Percentiles rank a stretch among this genome's conserved stretches.
Evolutionary conservation across 257 asterid genomes (phyloP).

Genomic region (Lithospermum erythrorhizon): DNA sequence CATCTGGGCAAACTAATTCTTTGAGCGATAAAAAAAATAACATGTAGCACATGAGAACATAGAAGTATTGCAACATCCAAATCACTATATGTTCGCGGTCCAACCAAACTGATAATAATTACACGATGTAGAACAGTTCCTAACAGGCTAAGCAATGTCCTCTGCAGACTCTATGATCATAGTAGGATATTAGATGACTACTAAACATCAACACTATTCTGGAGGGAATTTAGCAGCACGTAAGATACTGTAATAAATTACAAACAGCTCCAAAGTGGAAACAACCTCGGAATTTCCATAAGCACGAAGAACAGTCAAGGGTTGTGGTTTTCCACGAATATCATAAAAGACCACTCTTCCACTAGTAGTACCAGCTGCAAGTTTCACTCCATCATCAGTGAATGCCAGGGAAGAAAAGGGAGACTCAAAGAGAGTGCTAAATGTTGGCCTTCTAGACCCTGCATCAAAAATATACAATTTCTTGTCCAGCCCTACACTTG

Average conservation of each 20-base stretch:
- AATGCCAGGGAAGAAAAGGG: constrained; percentile 90
- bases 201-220: background rate
- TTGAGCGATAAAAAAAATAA: background rate
- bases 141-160: too few relatives aligned
- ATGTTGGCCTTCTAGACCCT: constrained; percentile 75
- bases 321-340: constrained; percentile 90
- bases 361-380: constrained; percentile 94
- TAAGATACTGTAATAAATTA: constrained; percentile 5
- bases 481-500: constrained; percentile 96
- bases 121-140: too few relatives aligned
- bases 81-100: background rate
- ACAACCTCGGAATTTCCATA: constrained; percentile 78
- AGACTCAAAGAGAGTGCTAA: constrained; percentile 76
- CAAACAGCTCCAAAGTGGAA: constrained; percentile 6
- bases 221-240: background rate
- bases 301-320: constrained; percentile 82
- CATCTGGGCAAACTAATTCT: background rate
- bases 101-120: background rate
- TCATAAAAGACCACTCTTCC: constrained; percentile 87
- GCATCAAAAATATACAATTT: constrained; percentile 83
- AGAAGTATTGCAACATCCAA: background rate
- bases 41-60: background rate
- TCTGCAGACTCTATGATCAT: too few relatives aligned
- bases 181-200: background rate
- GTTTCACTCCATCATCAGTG: constrained; percentile 83